phyloP scores from a whole-genome alignment of 768 basidiomycete species.

The Gloeostereum incarnatum region DNA sequence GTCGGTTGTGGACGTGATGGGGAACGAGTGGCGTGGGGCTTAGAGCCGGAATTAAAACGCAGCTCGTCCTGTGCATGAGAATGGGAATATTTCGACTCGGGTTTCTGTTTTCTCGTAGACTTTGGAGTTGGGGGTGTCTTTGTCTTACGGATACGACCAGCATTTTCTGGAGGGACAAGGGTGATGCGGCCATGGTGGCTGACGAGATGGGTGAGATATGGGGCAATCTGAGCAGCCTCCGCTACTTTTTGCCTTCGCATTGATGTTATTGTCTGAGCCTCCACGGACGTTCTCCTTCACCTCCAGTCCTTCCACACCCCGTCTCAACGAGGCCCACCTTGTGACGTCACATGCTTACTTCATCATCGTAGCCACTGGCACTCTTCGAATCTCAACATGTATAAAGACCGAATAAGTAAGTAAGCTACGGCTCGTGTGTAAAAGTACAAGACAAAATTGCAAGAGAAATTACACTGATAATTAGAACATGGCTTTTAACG shows the following conservation, averaged over 20 bases:
- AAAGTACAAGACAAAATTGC: too few relatives aligned
- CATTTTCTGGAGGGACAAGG: constrained; percentile 40
- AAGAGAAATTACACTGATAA: too few relatives aligned
- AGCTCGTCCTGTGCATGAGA: background rate
- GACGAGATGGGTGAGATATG: constrained; percentile 50
- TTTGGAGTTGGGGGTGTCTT: constrained; percentile 17
- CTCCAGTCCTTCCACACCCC: too few relatives aligned
- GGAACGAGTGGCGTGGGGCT: background rate
- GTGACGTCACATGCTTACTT: background rate
- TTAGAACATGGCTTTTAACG: too few relatives aligned
- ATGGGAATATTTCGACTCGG: constrained; percentile 19
- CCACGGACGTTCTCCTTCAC: too few relatives aligned
- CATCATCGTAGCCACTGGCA: background rate
- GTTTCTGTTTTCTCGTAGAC: constrained; percentile 18
- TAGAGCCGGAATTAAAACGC: background rate
- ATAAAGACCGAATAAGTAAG: background rate
- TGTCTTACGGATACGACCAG: constrained; percentile 34
- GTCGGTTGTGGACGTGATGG: background rate
- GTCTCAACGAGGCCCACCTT: background rate
- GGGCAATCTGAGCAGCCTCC: constrained; percentile 43
- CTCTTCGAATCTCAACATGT: background rate
- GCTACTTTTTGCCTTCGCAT: constrained; percentile 35
- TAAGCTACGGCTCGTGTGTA: too few relatives aligned
- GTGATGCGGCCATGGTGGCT: constrained; percentile 45
- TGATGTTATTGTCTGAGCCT: constrained; percentile 10